Evolutionary conservation across 2,329 filamentous ascomycete genomes (phyloP).

Genomic region (Aspergillus persii): DNA sequence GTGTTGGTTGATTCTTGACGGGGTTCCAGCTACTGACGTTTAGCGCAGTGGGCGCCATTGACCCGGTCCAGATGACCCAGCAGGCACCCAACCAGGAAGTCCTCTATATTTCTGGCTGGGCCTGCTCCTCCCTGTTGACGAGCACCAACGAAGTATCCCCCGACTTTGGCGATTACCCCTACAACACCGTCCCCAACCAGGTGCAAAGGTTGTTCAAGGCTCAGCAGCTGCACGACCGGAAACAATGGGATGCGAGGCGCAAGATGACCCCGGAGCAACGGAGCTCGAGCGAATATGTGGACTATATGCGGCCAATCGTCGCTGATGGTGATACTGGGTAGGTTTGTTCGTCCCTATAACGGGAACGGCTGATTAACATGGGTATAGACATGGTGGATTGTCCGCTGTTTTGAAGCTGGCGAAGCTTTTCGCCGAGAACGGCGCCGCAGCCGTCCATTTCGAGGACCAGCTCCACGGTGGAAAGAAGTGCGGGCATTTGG

Average conservation of each 20-base stretch:
- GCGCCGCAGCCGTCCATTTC: constrained; percentile 93
- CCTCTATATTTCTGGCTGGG: constrained; percentile 95
- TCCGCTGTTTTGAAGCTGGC: constrained; percentile 93
- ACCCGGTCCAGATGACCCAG: constrained; percentile 99
- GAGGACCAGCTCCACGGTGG: constrained; percentile 97
- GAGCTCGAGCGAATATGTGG: constrained; percentile 73
- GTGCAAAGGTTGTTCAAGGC: constrained; percentile 95
- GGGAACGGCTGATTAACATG: constrained; percentile 4
- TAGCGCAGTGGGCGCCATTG: constrained; percentile 84
- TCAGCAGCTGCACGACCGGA: constrained; percentile 93
- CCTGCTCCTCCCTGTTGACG: constrained; percentile 89
- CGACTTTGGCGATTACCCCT: constrained; percentile 97
- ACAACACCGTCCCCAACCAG: constrained; percentile 98
- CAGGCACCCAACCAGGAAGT: constrained; percentile 95
- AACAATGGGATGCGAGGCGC: constrained; percentile 83
- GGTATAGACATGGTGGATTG: constrained; percentile 73
- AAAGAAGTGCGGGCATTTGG: constrained; percentile 96
- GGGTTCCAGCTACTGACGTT: constrained; percentile 4
- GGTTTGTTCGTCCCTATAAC: constrained; percentile 5
- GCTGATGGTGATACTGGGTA: constrained; percentile 90
- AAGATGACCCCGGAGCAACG: constrained; percentile 74
- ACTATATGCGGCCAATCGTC: constrained; percentile 92
- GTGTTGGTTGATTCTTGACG: constrained; percentile 3
- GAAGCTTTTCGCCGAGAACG: constrained; percentile 96
- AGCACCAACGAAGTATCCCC: constrained; percentile 96